Evolutionary conservation across 2,329 filamentous ascomycete species (phyloP).

Genomic region (Talaromyces piceae): DNA sequence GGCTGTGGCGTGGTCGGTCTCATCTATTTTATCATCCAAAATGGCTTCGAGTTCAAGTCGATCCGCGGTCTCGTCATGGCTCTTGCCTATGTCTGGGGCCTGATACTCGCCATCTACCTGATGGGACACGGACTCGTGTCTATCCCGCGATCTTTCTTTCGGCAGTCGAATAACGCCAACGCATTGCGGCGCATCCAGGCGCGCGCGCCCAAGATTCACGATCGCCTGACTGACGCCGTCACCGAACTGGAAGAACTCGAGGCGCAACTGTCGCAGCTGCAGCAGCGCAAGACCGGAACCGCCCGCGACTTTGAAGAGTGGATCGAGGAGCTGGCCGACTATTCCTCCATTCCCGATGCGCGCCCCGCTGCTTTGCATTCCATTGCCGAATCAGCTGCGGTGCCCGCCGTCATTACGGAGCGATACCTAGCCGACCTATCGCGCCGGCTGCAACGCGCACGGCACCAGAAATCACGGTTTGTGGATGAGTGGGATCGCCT

Average conservation of each 20-base stretch:
- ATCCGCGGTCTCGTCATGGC: conserved; percentile 88
- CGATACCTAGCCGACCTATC: conserved; percentile 89
- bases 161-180: conserved; percentile 68
- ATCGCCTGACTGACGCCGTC: conserved; percentile 79
- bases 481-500: conserved; percentile 78
- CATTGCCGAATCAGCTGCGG: conserved; percentile 32
- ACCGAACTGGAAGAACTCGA: conserved; percentile 74
- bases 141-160: conserved; percentile 73
- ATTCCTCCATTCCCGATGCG: conserved; percentile 60
- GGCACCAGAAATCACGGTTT: conserved; percentile 76
- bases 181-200: conserved; percentile 68
- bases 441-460: conserved; percentile 69
- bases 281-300: conserved; percentile 70
- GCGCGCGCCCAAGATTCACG: conserved; percentile 73
- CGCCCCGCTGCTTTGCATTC: conserved; percentile 35
- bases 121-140: conserved; percentile 97
- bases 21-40: conserved; percentile 74
- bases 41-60: conserved; percentile 62
- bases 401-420: conserved; percentile 83
- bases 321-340: conserved; percentile 89
- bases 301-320: conserved; percentile 75
- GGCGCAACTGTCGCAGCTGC: conserved; percentile 68
- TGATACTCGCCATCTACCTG: conserved; percentile 86
- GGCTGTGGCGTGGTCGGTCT: conserved; percentile 63
- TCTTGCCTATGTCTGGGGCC: conserved; percentile 85